Conservation (phyloP, 2,329 filamentous ascomycete genomes). For the Harringtonia aguacate region DNA sequence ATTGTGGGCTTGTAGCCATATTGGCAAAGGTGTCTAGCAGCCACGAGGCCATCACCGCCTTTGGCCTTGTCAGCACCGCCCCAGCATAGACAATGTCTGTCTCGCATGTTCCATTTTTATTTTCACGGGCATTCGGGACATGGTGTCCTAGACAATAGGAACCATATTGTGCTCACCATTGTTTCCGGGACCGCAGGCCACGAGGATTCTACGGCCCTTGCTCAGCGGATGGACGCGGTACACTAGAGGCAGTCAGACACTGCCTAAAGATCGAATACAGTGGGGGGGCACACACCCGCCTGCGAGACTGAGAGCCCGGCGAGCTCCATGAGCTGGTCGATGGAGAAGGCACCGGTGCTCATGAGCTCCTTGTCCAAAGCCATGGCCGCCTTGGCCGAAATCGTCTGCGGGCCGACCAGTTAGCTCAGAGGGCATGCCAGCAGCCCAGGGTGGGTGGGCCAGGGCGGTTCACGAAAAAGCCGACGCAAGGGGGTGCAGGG, state of each 20-base stretch:
- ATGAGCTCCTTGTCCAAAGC: conserved; percentile 91
- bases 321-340: conserved; percentile 96
- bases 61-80: neutral
- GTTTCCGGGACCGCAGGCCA: conserved; percentile 83
- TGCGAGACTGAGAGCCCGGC: conserved; percentile 90
- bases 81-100: neutral
- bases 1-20: conserved; percentile 85
- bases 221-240: conserved; percentile 71
- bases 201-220: conserved; percentile 61
- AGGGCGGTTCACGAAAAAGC: too few relatives aligned
- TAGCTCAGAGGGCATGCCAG: too few relatives aligned
- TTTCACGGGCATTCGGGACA: too few relatives aligned
- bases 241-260: conserved; percentile 36
- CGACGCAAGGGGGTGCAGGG: too few relatives aligned
- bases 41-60: conserved; percentile 92
- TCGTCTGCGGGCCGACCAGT: conserved; percentile 49
- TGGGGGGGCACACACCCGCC: conserved; percentile 60
- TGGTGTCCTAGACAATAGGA: too few relatives aligned
- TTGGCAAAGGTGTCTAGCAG: conserved; percentile 80
- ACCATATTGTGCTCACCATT: conserved; percentile 50
- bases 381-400: conserved; percentile 77
- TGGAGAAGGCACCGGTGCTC: conserved; percentile 75
- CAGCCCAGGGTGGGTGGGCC: too few relatives aligned
- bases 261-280: neutral
- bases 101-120: too few relatives aligned